Percentiles rank a stretch among this genome's conserved stretches.
Conservation (phyloP, 257 asterid species). For the Plantago major region DNA sequence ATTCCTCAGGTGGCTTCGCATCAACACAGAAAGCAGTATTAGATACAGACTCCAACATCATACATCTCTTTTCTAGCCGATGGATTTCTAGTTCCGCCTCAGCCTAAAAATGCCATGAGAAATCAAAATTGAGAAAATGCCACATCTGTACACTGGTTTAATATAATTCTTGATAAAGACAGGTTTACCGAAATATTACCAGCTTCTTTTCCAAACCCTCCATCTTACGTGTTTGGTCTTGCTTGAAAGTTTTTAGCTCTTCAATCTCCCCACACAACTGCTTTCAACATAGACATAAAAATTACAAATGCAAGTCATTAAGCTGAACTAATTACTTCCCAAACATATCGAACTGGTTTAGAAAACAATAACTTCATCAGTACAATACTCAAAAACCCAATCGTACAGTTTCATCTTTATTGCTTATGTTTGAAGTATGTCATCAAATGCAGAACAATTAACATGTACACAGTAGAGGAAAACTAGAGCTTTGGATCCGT, state of each 20-base stretch:
- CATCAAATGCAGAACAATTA: too few species aligned
- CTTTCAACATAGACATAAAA: constrained; percentile 22
- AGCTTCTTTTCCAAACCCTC: constrained; percentile 49
- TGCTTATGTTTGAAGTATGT: not conserved
- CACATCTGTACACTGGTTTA: not conserved
- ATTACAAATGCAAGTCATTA: constrained; percentile 15
- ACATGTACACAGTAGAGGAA: too few species aligned
- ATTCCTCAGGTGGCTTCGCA: constrained; percentile 37
- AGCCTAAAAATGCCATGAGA: constrained; percentile 40
- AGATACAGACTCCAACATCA: constrained; percentile 42
- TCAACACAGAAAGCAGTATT: constrained; percentile 25
- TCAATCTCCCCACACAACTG: constrained; percentile 53
- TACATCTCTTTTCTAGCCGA: constrained; percentile 37
- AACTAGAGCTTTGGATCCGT: too few species aligned
- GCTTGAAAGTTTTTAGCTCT: constrained; percentile 46
- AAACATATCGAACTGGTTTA: not conserved
- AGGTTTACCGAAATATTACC: constrained; percentile 37
- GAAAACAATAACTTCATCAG: not conserved
- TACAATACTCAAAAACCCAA: not conserved
- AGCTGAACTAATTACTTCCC: too few species aligned
- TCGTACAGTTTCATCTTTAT: not conserved
- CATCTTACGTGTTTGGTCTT: constrained; percentile 41
- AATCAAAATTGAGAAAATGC: not conserved
- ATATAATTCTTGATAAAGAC: constrained; percentile 10
- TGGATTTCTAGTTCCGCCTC: constrained; percentile 55